Percentiles rank a stretch among this genome's conserved stretches.
Evolutionary conservation across 176 grass and related monocot genomes (phyloP).

Genomic region (Eremochloa ophiuroides): DNA sequence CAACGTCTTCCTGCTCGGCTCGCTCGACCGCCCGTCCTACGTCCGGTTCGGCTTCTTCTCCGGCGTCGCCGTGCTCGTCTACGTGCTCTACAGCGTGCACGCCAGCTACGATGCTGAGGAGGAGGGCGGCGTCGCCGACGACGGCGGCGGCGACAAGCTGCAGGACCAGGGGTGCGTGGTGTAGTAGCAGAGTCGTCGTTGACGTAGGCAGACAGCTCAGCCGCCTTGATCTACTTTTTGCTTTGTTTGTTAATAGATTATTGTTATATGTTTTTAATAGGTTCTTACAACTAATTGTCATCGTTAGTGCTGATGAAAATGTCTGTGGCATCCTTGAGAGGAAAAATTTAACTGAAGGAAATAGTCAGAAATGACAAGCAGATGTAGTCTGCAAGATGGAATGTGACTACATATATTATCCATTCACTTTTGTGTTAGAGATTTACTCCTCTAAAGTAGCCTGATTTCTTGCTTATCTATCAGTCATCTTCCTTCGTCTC

Average conservation of each 20-base stretch:
- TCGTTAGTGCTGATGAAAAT: not conserved
- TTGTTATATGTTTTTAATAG: not conserved
- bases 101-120: slow-evolving; percentile 76
- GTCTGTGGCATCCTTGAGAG: not conserved
- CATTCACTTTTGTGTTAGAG: too few species aligned
- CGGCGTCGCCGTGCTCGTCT: slow-evolving; percentile 41
- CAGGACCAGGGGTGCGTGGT: slow-evolving; percentile 39
- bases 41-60: slow-evolving; percentile 70
- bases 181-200: not conserved
- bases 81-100: slow-evolving; percentile 82
- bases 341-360: not conserved
- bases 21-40: slow-evolving; percentile 62
- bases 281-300: not conserved
- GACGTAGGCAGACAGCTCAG: not conserved
- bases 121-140: not conserved
- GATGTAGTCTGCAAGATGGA: not conserved
- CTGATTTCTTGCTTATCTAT: too few species aligned
- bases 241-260: not conserved
- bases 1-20: slow-evolving; percentile 87
- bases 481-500: too few species aligned
- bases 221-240: not conserved
- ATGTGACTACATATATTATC: too few species aligned
- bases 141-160: slow-evolving; percentile 23
- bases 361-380: not conserved
- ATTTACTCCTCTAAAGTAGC: too few species aligned